phyloP scores from a whole-genome alignment of 768 basidiomycete species.

The Boletus vermiculosoides region DNA sequence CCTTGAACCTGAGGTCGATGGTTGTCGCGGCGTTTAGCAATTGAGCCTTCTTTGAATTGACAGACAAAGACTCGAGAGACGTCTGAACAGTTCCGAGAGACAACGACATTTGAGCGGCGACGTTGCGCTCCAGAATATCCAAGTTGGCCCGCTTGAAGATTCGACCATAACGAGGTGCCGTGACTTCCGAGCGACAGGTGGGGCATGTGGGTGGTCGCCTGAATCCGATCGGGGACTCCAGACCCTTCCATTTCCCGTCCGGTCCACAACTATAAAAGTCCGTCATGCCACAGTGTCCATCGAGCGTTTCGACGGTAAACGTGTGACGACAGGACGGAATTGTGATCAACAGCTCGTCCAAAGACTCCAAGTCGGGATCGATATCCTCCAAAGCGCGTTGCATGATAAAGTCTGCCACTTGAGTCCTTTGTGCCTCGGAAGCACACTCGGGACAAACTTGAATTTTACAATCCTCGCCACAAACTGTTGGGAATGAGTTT shows the following conservation, averaged over 20 bases:
- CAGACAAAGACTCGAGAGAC: slow-evolving; percentile 30
- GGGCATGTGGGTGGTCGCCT: slow-evolving; percentile 55
- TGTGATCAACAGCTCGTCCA: slow-evolving; percentile 58
- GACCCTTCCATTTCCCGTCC: slow-evolving; percentile 43
- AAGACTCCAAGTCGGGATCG: slow-evolving; percentile 33
- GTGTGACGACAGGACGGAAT: slow-evolving; percentile 59
- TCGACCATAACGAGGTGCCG: slow-evolving; percentile 58
- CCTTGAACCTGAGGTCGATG: slow-evolving; percentile 19
- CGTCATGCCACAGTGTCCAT: slow-evolving; percentile 52
- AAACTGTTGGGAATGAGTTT: slow-evolving; percentile 42
- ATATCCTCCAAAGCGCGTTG: slow-evolving; percentile 51
- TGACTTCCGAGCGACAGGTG: slow-evolving; percentile 57
- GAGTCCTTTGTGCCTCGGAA: slow-evolving; percentile 33
- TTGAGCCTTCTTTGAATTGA: slow-evolving; percentile 20
- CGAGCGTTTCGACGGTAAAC: slow-evolving; percentile 71
- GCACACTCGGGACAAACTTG: slow-evolving; percentile 58
- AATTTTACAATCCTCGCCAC: slow-evolving; percentile 58
- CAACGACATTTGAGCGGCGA: slow-evolving; percentile 50
- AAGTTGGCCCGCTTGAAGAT: slow-evolving; percentile 60
- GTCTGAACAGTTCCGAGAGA: slow-evolving; percentile 36
- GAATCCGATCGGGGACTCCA: slow-evolving; percentile 42
- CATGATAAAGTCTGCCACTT: slow-evolving; percentile 61
- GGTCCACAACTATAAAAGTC: slow-evolving; percentile 45
- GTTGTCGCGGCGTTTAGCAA: slow-evolving; percentile 1
- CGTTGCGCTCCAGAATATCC: slow-evolving; percentile 64